Base-by-base conservation (phyloP, 495 filamentous ascomycete genomes). In the Penicillium robsamsonii region DNA sequence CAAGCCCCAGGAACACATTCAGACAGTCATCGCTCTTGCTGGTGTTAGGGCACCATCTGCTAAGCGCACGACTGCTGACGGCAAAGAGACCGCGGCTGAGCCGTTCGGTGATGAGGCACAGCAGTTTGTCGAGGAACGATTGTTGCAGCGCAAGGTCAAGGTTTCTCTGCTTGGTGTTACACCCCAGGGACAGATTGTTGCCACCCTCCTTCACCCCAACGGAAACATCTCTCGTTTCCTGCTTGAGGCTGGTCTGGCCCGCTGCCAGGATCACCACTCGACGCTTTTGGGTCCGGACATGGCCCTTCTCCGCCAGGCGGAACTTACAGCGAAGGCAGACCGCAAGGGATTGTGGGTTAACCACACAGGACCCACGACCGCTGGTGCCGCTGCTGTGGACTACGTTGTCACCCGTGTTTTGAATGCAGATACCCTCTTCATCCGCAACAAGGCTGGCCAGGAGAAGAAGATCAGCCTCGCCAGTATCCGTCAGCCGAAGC, bases 201-300 rank as follows among this genome's bases (percentile, higher is more conserved):
- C 84, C 43, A 80, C 81, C 33, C 80, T 99, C 24, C 79, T 89
- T 41, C 95, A 97, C 71, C 91, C 91, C 20, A 85, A 87, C 22
- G 95, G 95, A 46, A 96, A 89, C 70, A 94, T 99, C 69, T 90
- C 92, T 27, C 88, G 88, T 53, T 90, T 91, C 69, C 71, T 97
- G 15, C 85, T 97, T 25, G 84, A 91, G 58, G 89, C 89, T 44
- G 95, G 95, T 59, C 75, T 97, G 40, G 95, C 92, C 40, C 82
- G 91, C 61, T 97, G 94, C 78, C 87, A 89, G 41, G 95, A 99
- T 69, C 90, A 90, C 72, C 95, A 99, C 72, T 94, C 91, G 2
- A 90, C 90, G 15, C 74, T 96, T 67, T 83, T 99, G 1, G 95
- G 95, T 15, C 62, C 75, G 8, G 85, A 92, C 46, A 99, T 99